Evolutionary conservation across 139 green algal genomes (phyloP).

Genomic region (Chlorella sp.): DNA sequence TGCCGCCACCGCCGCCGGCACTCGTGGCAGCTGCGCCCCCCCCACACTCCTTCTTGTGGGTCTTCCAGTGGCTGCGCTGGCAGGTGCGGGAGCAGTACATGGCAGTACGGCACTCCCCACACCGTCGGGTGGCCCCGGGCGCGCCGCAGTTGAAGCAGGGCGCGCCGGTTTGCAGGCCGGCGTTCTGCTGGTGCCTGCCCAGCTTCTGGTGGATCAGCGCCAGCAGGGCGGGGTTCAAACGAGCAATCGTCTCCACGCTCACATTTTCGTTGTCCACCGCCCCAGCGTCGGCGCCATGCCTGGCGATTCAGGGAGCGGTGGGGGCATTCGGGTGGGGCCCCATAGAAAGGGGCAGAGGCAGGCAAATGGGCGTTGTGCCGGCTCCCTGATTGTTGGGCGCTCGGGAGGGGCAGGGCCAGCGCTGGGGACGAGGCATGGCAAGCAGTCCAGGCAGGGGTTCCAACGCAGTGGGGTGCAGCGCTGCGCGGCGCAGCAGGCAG

Average conservation of each 20-base stretch:
- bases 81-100: conserved; percentile 30
- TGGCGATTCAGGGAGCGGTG: background rate
- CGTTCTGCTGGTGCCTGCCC: conserved; percentile 19
- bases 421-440: background rate
- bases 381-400: too few species aligned
- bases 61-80: conserved; percentile 16
- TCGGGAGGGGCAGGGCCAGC: too few species aligned
- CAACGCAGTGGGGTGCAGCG: background rate
- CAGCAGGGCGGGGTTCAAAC: background rate
- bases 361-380: background rate
- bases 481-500: background rate
- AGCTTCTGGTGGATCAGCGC: background rate
- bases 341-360: background rate
- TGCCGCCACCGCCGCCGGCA: too few species aligned
- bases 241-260: background rate
- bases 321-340: background rate
- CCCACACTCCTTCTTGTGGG: conserved; percentile 14
- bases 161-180: background rate
- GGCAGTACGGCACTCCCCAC: background rate
- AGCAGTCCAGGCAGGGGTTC: background rate
- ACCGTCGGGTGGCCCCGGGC: background rate
- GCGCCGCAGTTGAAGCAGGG: conserved; percentile 26
- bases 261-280: background rate
- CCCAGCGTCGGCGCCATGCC: background rate
- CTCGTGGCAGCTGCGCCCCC: background rate